phyloP scores from a whole-genome alignment of 192 early-diverging fungal species.

The Podila epicladia region DNA sequence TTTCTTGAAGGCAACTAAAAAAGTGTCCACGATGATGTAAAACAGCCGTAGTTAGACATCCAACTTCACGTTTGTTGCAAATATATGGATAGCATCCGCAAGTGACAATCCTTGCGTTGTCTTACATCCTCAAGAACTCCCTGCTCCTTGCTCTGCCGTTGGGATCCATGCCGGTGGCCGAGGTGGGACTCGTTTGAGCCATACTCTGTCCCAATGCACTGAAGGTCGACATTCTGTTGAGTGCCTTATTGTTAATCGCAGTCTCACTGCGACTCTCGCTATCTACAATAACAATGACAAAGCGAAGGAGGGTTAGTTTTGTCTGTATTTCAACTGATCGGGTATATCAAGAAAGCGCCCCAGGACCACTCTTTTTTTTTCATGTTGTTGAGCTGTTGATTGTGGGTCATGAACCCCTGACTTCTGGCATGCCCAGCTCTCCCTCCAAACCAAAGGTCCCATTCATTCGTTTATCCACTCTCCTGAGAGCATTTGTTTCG shows the following conservation, averaged over 20 bases:
- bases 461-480: background rate
- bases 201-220: slow-evolving; percentile 32
- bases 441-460: background rate
- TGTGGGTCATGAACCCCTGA: background rate
- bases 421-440: background rate
- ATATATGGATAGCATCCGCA: background rate
- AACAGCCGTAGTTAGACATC: background rate
- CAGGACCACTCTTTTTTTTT: too few species aligned
- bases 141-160: slow-evolving; percentile 48
- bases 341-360: too few species aligned
- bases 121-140: slow-evolving; percentile 51
- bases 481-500: background rate
- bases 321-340: too few species aligned
- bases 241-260: slow-evolving; percentile 19
- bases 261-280: background rate
- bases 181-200: slow-evolving; percentile 47
- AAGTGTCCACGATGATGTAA: background rate
- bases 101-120: background rate
- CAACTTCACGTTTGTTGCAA: too few species aligned
- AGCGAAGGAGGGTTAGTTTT: background rate
- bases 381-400: too few species aligned
- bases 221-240: slow-evolving; percentile 47
- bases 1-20: slow-evolving; percentile 45
- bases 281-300: background rate
- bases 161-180: slow-evolving; percentile 23